phyloP scores from a whole-genome alignment of 2,329 filamentous ascomycete species.

The Gnomoniopsis smithogilvyi region DNA sequence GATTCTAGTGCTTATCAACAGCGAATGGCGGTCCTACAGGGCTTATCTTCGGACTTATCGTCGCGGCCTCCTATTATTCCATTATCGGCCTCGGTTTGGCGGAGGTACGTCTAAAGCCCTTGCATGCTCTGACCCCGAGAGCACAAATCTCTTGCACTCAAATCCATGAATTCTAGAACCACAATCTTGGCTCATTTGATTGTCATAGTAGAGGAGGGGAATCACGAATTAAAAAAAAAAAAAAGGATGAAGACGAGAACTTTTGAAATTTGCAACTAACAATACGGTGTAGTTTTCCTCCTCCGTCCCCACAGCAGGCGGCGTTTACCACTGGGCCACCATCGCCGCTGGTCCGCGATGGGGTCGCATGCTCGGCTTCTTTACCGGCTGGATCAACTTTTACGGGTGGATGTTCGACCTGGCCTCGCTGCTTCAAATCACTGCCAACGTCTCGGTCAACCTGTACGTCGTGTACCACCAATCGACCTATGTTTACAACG shows the following conservation, averaged over 20 bases:
- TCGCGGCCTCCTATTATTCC: constrained; percentile 40
- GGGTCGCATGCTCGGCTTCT: constrained; percentile 49
- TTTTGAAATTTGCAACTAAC: too few species aligned
- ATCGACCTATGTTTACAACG: constrained; percentile 41
- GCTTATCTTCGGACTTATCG: constrained; percentile 39
- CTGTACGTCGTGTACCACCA: constrained; percentile 60
- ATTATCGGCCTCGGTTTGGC: constrained; percentile 40
- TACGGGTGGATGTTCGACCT: constrained; percentile 62
- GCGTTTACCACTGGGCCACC: constrained; percentile 61
- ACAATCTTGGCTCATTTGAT: not conserved
- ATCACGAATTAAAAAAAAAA: too few species aligned
- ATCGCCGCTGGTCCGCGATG: constrained; percentile 53
- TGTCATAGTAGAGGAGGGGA: not conserved
- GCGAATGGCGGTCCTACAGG: constrained; percentile 40
- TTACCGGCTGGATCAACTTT: constrained; percentile 49
- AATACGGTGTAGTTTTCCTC: constrained; percentile 51
- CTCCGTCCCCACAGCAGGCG: constrained; percentile 55
- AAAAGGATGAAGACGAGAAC: too few species aligned
- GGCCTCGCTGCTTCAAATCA: constrained; percentile 55
- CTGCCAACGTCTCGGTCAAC: constrained; percentile 56
- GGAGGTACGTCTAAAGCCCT: constrained; percentile 28
- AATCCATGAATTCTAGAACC: not conserved
- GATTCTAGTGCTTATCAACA: constrained; percentile 15
- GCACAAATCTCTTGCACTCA: not conserved
- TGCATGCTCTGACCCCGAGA: not conserved